Evolutionary conservation across 495 filamentous ascomycete species (phyloP), one percentile per base, ranked within the genome.

Genomic region (Podospora pseudocomata): DNA sequence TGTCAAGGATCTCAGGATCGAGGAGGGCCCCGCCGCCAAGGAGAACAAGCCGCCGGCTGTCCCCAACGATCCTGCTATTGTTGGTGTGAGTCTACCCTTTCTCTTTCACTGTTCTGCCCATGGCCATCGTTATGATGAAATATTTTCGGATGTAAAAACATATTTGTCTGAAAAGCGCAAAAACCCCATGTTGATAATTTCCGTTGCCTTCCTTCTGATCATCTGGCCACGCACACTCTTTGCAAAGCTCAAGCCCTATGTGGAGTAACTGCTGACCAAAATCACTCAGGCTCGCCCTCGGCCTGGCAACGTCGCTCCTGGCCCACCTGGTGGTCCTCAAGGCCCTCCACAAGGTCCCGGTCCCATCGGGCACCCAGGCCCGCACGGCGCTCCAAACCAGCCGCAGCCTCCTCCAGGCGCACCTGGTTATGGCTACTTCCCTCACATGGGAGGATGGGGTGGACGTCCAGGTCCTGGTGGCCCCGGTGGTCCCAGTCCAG

Each of bases 141-240:
- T 75, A 92, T 88, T 70, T 58, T 82, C 90, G 91, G 91, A 93
- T 93, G 89, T 91, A 86, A 92, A 91, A 84, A 26, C 67, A 80
- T 85, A 81, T 83, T 85, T 88, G 88, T 89, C 88, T 93, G 88
- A 91, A 83, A 76, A 79, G 92, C 92, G 91, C 92, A 96, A 95
- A 81, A 79, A 72, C 69, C 39, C 81, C 84, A 78, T 96, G 93
- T 94, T 87, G 93, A 96, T 80, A 90, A 5, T 91, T 90, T 96
- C 92, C 94, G 93, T 97, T 97, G 94, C 93, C 93, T 97, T 97
- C 94, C 93, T 97, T 96, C 93, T 97, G 93, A 93, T 83, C 70
- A 64, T 68, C 28, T 67, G 69, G 68, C 66, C 53, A 68, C 63
- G 28, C 55, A 66, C 34, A 49, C 15, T 3, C 63, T n/a, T 19